A percentile compares a stretch with the other conserved stretches of the same genome.
phyloP scores from a whole-genome alignment of 371 early-diverging fungal genomes.

The Smittium culicis region DNA sequence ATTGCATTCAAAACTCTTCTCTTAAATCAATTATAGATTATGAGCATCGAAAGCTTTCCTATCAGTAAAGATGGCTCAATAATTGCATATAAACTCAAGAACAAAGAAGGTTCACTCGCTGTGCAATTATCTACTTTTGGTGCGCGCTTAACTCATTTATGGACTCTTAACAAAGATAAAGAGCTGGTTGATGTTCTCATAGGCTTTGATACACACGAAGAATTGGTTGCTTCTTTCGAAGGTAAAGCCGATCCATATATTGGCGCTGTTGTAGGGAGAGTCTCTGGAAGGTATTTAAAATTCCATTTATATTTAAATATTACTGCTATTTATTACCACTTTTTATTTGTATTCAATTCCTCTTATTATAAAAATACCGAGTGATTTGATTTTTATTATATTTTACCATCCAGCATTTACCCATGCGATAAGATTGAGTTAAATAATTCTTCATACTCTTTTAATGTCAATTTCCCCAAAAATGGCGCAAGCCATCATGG shows the following conservation, averaged over 20 bases:
- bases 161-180: slow-evolving; percentile 21
- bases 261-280: slow-evolving; percentile 37
- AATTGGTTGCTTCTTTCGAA: slow-evolving; percentile 23
- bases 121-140: slow-evolving; percentile 27
- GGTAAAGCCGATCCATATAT: slow-evolving; percentile 33
- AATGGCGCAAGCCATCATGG: slow-evolving; percentile 26
- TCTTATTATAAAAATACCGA: no score
- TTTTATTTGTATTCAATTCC: no score
- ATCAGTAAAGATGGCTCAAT: slow-evolving; percentile 16
- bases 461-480: slow-evolving; percentile 33
- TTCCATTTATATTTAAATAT: no score
- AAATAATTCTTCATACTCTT: slow-evolving; percentile 18
- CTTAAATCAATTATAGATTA: no score
- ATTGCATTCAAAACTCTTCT: no score
- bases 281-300: no score
- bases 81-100: slow-evolving; percentile 17
- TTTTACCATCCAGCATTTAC: no score
- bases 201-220: slow-evolving; percentile 35
- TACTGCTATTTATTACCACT: no score
- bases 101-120: slow-evolving; percentile 14
- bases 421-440: slow-evolving; percentile 33
- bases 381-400: not conserved
- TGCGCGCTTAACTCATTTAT: slow-evolving; percentile 31
- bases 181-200: slow-evolving; percentile 30
- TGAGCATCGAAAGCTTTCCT: not conserved